Percentiles rank a stretch among this genome's conserved stretches.
phyloP scores from a whole-genome alignment of 371 early-diverging fungal genomes.

The Lichtheimia hyalospora region DNA sequence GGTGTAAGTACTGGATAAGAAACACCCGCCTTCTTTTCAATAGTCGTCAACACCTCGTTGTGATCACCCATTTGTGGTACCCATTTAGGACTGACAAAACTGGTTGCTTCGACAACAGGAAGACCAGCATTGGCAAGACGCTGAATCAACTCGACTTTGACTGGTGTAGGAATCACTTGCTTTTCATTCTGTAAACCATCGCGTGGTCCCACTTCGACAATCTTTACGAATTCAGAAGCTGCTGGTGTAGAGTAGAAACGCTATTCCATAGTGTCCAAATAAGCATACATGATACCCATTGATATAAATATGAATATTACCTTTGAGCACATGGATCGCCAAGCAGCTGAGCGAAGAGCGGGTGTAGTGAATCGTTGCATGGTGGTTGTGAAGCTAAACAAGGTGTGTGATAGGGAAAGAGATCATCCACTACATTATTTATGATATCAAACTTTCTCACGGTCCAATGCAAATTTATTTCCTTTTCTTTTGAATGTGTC shows the following conservation, averaged over 20 bases:
- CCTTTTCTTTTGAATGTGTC: neutral
- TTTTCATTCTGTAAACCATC: conserved; percentile 98
- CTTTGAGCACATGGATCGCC: neutral
- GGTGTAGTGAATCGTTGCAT: conserved; percentile 1
- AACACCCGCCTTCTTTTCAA: conserved; percentile 63
- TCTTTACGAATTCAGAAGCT: conserved; percentile 55
- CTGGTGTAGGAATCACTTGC: conserved; percentile 73
- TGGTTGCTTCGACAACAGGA: conserved; percentile 86
- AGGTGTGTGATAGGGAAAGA: neutral
- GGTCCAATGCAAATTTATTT: neutral
- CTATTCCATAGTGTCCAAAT: neutral
- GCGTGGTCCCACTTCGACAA: conserved; percentile 94
- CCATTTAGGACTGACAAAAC: conserved; percentile 98
- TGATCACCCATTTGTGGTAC: conserved; percentile 97
- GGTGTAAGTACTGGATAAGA: conserved; percentile 91
- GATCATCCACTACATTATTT: neutral
- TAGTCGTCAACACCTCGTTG: conserved; percentile 68
- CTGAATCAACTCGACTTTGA: conserved; percentile 86
- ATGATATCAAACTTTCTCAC: neutral
- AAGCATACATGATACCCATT: too few relatives aligned
- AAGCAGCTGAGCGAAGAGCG: neutral
- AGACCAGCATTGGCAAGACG: conserved; percentile 83
- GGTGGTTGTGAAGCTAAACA: neutral
- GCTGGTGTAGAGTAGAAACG: conserved; percentile 14
- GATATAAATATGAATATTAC: too few relatives aligned